Percentiles rank a stretch among this genome's conserved stretches.
Evolutionary conservation across 2,329 filamentous ascomycete species (phyloP).

Genomic region (Mycocentrospora acerina): DNA sequence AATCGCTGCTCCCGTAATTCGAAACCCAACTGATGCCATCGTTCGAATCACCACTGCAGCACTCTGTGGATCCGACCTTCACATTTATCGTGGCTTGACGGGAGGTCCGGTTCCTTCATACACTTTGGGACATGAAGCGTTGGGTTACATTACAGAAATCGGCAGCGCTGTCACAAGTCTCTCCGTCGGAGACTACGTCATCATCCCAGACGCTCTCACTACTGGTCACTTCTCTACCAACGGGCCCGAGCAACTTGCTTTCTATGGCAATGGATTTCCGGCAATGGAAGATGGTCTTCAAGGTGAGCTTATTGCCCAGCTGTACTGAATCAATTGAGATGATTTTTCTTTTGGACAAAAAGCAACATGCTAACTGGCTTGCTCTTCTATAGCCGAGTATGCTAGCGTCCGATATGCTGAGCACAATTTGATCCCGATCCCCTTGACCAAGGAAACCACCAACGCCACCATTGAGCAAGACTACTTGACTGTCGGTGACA

Average conservation of each 20-base stretch:
- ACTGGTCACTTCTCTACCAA: constrained; percentile 1
- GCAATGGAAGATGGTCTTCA: too few relatives aligned
- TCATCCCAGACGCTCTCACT: constrained; percentile 17
- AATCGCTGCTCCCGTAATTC: constrained; percentile 37
- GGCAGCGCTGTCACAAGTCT: constrained; percentile 74
- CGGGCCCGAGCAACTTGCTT: neutral
- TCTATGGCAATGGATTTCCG: neutral
- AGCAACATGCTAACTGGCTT: neutral
- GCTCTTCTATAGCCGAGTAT: constrained; percentile 13
- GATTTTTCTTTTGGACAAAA: neutral
- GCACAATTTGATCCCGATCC: constrained; percentile 10
- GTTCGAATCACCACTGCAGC: constrained; percentile 44
- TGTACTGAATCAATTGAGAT: too few relatives aligned
- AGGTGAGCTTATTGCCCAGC: too few relatives aligned
- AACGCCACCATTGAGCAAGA: constrained; percentile 12
- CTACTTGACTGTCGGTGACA: constrained; percentile 33
- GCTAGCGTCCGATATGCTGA: constrained; percentile 16
- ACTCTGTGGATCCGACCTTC: constrained; percentile 35
- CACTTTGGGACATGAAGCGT: constrained; percentile 85
- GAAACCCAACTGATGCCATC: constrained; percentile 40
- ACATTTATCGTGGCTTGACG: constrained; percentile 60
- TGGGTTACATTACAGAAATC: constrained; percentile 74
- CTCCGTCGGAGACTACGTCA: constrained; percentile 67
- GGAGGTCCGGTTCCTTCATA: constrained; percentile 78
- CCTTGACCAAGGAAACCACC: constrained; percentile 1